phyloP scores from a whole-genome alignment of 2,329 filamentous ascomycete species.

The Hypoxylon sp. region DNA sequence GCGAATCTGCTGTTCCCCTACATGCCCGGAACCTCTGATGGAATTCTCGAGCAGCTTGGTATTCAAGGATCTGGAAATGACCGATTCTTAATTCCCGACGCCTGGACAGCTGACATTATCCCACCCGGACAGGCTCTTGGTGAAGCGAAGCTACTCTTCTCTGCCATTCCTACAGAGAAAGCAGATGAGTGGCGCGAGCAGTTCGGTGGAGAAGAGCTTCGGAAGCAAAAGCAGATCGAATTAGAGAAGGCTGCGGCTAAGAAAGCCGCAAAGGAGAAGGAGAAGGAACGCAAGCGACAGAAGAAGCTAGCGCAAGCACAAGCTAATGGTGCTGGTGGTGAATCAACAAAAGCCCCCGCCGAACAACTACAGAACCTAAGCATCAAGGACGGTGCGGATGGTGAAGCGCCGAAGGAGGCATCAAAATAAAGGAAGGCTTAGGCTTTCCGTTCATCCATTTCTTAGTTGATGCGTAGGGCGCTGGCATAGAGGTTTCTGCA shows the following conservation, averaged over 20 bases:
- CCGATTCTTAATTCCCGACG: slow-evolving; percentile 67
- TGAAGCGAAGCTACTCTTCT: slow-evolving; percentile 80
- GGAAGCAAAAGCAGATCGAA: slow-evolving; percentile 72
- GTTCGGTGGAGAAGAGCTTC: slow-evolving; percentile 72
- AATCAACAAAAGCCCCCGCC: slow-evolving; percentile 12
- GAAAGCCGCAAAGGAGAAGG: slow-evolving; percentile 59
- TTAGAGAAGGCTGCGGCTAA: slow-evolving; percentile 60
- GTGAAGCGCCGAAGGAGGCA: slow-evolving; percentile 1
- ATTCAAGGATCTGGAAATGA: slow-evolving; percentile 49
- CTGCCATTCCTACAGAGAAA: slow-evolving; percentile 82
- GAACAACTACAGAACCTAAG: slow-evolving; percentile 25
- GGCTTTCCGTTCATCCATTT: neutral
- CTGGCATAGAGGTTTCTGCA: slow-evolving; percentile 34
- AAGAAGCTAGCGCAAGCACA: slow-evolving; percentile 46
- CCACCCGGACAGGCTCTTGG: slow-evolving; percentile 82
- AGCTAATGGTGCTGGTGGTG: slow-evolving; percentile 7
- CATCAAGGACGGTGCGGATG: slow-evolving; percentile 8
- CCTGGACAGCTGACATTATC: slow-evolving; percentile 69
- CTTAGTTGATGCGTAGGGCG: slow-evolving; percentile 26
- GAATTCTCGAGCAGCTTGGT: slow-evolving; percentile 81
- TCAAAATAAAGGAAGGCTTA: slow-evolving; percentile 8
- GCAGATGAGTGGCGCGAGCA: slow-evolving; percentile 82
- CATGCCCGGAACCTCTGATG: slow-evolving; percentile 79
- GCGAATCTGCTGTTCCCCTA: slow-evolving; percentile 83
- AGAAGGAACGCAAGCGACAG: slow-evolving; percentile 59